Base-by-base conservation (phyloP, 2,329 filamentous ascomycete genomes). In the Didymella glomerata region DNA sequence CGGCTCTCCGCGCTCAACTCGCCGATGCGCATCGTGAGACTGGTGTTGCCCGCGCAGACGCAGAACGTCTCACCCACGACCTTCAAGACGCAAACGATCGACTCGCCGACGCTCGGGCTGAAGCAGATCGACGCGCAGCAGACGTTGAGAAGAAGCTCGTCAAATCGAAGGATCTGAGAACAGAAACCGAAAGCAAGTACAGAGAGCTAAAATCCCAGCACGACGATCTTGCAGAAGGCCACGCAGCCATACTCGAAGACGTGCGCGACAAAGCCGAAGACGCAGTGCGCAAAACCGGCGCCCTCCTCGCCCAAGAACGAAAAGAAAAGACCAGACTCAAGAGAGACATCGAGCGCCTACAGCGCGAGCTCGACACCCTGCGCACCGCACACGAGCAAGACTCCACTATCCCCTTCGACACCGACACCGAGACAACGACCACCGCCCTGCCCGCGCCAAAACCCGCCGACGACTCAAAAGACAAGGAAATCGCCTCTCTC, bases 261-360 rank as follows among this genome's bases (percentile, higher is more conserved):
- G 64, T 75, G 13, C 73, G 72, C 20, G 65, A 69, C 10, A 77
- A 71, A 34, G 74, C 75, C 5, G 74, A 76, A 54, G 74, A 77
- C 44, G 74, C 71, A 3, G 68, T 77, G 2, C 67, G 71, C 48
- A 76, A 76, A 60, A 68, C 70, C 4, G 69, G 70, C 36, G 62
- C 65, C 10, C 59, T 77, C 6, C 66, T 77, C 4, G 66, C 74
- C 24, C 68, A 71, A n/a, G 73, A 77, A 53, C 66, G 73, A 25
- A 69, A 54, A 34, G 74, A 76, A 47, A 76, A 73, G 62, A 66
- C 65, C 32, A 65, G 68, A 25, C 42, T 71, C 16, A 46, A 57
- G 1, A 74, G 70, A 40, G 69, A 76, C 2, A 58, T 75, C 3
- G 73, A 70, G 47, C 66, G 49, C 18, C 34, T 59, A 2, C 69